Base-by-base conservation (phyloP, 2,329 filamentous ascomycete species). In the Apiospora rasikravindrae region DNA sequence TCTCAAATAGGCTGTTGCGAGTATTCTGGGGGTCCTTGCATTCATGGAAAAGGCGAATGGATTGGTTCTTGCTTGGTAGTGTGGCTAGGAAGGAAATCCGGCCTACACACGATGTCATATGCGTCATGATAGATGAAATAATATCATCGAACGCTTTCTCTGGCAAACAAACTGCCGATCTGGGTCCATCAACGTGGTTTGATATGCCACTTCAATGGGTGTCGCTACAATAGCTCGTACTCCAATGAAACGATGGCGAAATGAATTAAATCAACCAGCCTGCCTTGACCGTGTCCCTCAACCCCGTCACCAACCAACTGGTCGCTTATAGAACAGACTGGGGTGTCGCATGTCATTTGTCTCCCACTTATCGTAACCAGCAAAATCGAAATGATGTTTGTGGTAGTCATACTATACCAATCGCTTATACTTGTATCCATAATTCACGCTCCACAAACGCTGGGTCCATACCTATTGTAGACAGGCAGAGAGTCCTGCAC, bases 1-100 rank as follows among this genome's bases (percentile, higher is more conserved):
- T 87, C 93, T 99, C 87, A 99, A 99, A 91, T 98, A 98, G 91
- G 88, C 83, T 83, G 82, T 81, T 82, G 79, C 78, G 79, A 83
- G 37, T 83, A 82, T 83, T 77, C 82, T 82, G 83, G 85, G 84
- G 85, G 84, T 86, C 85, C 84, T 84, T 87, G 86, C 86, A 88
- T 88, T 88, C 85, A 88, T 83, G 87, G 86, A 86, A 85, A 85
- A 83, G 87, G 87, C 86, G 86, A 88, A 88, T 84, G 86, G 85
- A 83, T 84, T 83, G 84, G 86, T 86, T 86, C 86, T 85, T 87
- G 83, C 82, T 86, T 85, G 84, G 84, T 74, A 75, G 77, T 73
- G 75, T 77, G 77, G 74, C 73, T 51, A 42, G 68, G 70, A 73
- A 8, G 22, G 73, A 73, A 76, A 75, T 70, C 80, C 81, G 81